A percentile compares a stretch with the other conserved stretches of the same genome.
phyloP scores from a whole-genome alignment of 2,329 filamentous ascomycete genomes.

The Aureobasidium sp. region DNA sequence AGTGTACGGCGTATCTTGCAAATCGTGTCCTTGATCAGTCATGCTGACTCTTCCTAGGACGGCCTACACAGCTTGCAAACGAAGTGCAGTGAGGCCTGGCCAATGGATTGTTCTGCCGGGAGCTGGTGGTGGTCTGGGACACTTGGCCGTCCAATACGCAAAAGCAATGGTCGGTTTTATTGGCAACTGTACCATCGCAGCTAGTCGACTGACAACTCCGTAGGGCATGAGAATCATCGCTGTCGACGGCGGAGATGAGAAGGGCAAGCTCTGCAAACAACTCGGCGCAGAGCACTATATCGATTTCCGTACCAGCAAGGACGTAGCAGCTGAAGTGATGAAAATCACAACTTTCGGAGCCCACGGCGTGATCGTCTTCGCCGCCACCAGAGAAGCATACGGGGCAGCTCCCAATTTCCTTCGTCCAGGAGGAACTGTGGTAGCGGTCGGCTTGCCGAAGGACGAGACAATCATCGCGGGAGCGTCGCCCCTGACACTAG shows the following conservation, averaged over 20 bases:
- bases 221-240: conserved; percentile 33
- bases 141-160: conserved; percentile 26
- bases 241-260: conserved; percentile 33
- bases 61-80: conserved; percentile 27
- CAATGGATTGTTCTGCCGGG: conserved; percentile 35
- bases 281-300: conserved; percentile 34
- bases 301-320: conserved; percentile 30
- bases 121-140: conserved; percentile 29
- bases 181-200: neutral
- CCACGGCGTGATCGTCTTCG: conserved; percentile 33
- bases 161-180: conserved; percentile 22
- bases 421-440: conserved; percentile 32
- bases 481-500: conserved; percentile 33
- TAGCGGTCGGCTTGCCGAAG: conserved; percentile 32
- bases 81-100: conserved; percentile 31
- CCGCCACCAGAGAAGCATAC: conserved; percentile 33
- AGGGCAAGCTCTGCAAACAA: conserved; percentile 32
- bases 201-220: neutral
- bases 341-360: conserved; percentile 33
- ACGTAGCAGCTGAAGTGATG: conserved; percentile 31
- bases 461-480: conserved; percentile 31
- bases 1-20: conserved; percentile 24
- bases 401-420: conserved; percentile 28
- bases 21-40: neutral
- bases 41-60: neutral